phyloP scores from a whole-genome alignment of 202 grass and related monocot genomes.

The Setaria italica region DNA sequence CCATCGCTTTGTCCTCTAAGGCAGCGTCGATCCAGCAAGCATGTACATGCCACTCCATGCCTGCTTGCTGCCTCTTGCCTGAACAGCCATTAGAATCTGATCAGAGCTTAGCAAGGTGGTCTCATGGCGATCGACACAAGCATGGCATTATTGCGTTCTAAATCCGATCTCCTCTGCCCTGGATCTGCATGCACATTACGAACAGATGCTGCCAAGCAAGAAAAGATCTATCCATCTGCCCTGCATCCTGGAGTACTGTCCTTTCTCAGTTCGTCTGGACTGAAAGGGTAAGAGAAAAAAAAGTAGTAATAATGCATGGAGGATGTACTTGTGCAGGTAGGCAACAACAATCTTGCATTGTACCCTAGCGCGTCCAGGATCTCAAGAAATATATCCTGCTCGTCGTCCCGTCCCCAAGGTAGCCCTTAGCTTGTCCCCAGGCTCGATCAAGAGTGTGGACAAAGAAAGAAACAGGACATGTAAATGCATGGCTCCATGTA shows the following conservation, averaged over 20 bases:
- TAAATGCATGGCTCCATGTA: not conserved
- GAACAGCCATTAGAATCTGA: not conserved
- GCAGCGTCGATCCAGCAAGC: conserved; percentile 16
- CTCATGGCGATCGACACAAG: not conserved
- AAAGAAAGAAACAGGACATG: conserved; percentile 7
- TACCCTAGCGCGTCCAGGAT: conserved; percentile 32
- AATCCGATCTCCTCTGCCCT: not conserved
- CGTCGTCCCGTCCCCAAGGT: conserved; percentile 30
- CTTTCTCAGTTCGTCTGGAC: conserved; percentile 20
- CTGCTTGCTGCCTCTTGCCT: conserved; percentile 6
- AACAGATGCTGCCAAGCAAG: not conserved
- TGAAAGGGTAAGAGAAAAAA: not conserved
- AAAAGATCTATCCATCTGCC: not conserved
- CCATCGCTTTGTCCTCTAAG: not conserved
- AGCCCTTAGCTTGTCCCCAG: conserved; percentile 37
- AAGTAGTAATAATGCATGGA: not conserved
- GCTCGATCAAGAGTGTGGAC: conserved; percentile 37
- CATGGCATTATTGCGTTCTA: conserved; percentile 4
- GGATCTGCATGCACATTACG: not conserved
- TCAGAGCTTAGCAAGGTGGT: not conserved
- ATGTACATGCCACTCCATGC: not conserved
- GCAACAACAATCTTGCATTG: conserved; percentile 40
- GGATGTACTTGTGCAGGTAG: not conserved
- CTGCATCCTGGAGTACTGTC: conserved; percentile 33
- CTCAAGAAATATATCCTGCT: conserved; percentile 34